Evolutionary conservation across 2,329 filamentous ascomycete genomes (phyloP), one percentile per base, ranked within the genome.

Genomic region (Biscogniauxia mediterranea): DNA sequence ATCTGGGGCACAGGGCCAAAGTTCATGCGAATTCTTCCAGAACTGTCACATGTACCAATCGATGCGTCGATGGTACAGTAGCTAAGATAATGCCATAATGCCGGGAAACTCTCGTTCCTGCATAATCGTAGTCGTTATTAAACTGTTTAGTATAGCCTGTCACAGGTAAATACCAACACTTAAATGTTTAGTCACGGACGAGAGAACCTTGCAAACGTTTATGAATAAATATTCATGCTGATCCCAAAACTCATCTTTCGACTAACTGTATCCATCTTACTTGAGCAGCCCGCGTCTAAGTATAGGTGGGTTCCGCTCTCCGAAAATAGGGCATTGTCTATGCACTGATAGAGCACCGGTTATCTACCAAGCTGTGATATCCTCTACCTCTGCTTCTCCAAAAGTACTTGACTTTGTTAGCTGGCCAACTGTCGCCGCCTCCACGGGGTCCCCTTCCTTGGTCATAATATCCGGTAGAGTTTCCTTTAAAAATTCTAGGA

Each of bases 361-460:
- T 46, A 3, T 62, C 77, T 85, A 97, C 93, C 93, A 97, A 21
- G 92, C 93, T 38, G 93, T 97, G 69, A 97, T 97, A 73, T 98
- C 95, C 63, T 94, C 94, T 20, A 97, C 92, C 77, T 98, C 95
- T 1, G 92, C 93, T 78, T 98, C 93, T 17, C 94, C 93, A 80
- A 97, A 97, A 0, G 91, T 95, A 77, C 93, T 97, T 59, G 85
- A 93, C 80, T 96, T 97, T 19, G 86, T 92, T 64, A 93, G 76
- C 69, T 85, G 79, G 17, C 87, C 87, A 6, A 87, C 81, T 62
- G 81, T 79, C 65, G 80, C 74, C 60, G 78, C 78, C 63, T 80
- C 80, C 26, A 71, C 73, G 46, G 74, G 73, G 2, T 76, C 77
- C 2, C 81, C 84, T 21, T 85, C 80, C 69, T 81, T 85, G 42